Evolutionary conservation across 139 green algal species (phyloP).

Genomic region (Tetraselmis chui): DNA sequence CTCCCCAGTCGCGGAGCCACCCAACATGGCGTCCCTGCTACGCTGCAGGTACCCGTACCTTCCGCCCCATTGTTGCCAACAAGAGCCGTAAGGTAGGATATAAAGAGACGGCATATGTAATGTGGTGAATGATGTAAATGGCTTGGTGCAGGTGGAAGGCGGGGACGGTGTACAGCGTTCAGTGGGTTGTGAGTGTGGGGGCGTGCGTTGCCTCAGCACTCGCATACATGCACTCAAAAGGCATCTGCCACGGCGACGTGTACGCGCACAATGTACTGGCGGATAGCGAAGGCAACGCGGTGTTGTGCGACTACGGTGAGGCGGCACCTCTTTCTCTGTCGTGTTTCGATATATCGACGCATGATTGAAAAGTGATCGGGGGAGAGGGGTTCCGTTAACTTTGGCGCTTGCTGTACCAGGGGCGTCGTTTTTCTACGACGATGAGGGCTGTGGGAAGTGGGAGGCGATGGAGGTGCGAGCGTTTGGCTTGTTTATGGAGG

Average conservation of each 20-base stretch:
- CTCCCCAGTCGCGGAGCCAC: slow-evolving; percentile 47
- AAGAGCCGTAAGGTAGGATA: too few relatives aligned
- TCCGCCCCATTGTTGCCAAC: too few relatives aligned
- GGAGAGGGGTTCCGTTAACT: not conserved
- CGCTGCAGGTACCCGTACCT: slow-evolving; percentile 52
- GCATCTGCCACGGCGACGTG: slow-evolving; percentile 67
- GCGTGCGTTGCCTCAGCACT: slow-evolving; percentile 8
- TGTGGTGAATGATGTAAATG: too few relatives aligned
- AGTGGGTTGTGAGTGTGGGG: not conserved
- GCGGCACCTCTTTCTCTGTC: not conserved
- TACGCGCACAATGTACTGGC: slow-evolving; percentile 77
- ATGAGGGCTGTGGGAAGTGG: slow-evolving; percentile 11
- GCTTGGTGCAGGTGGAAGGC: not conserved
- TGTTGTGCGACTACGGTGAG: slow-evolving; percentile 74
- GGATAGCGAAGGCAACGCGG: slow-evolving; percentile 25
- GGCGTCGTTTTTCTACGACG: slow-evolving; percentile 67
- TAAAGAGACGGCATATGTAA: too few relatives aligned
- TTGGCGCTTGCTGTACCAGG: slow-evolving; percentile 28
- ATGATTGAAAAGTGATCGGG: not conserved
- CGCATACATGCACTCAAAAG: slow-evolving; percentile 36
- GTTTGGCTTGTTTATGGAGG: slow-evolving; percentile 62
- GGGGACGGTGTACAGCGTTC: not conserved
- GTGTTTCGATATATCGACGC: not conserved
- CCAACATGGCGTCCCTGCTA: slow-evolving; percentile 55
- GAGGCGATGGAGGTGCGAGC: slow-evolving; percentile 70